Evolutionary conservation across 2,329 filamentous ascomycete genomes (phyloP).

Genomic region (Penicillium verrucosum): DNA sequence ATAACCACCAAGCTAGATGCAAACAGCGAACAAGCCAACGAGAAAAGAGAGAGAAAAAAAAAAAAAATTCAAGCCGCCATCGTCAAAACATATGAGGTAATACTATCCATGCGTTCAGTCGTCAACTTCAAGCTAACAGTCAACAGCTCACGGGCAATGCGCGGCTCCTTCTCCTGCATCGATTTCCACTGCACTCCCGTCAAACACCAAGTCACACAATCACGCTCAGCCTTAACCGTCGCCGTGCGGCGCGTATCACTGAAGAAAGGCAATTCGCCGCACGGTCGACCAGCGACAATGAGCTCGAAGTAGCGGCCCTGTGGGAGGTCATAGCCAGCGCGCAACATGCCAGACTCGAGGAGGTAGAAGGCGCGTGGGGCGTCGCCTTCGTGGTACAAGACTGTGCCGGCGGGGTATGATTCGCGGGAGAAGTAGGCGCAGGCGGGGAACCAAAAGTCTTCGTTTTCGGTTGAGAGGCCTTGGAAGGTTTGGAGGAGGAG

Average conservation of each 20-base stretch:
- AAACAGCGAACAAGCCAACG: not conserved
- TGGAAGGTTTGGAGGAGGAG: constrained; percentile 96
- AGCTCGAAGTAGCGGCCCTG: constrained; percentile 87
- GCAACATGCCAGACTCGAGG: constrained; percentile 80
- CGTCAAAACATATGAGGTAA: constrained; percentile 52
- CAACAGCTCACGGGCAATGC: constrained; percentile 79
- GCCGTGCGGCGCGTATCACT: constrained; percentile 83
- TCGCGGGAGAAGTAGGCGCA: constrained; percentile 70
- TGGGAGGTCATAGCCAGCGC: constrained; percentile 85
- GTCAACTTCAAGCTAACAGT: constrained; percentile 89
- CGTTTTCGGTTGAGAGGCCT: constrained; percentile 76
- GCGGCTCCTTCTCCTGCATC: constrained; percentile 68
- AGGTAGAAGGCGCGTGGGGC: constrained; percentile 81
- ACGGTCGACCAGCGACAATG: constrained; percentile 91
- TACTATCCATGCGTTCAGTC: constrained; percentile 81
- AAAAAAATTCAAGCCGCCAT: constrained; percentile 7
- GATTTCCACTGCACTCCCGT: constrained; percentile 67
- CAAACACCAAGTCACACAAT: constrained; percentile 80
- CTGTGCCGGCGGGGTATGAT: constrained; percentile 64
- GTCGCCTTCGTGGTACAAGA: constrained; percentile 77
- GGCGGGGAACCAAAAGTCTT: constrained; percentile 91
- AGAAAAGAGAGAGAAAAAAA: not conserved
- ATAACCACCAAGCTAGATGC: constrained; percentile 6
- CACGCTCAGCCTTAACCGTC: constrained; percentile 76
- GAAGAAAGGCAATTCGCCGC: constrained; percentile 95